Conservation (phyloP, 2,329 filamentous ascomycete species). For the Xylaria hypoxylon region DNA sequence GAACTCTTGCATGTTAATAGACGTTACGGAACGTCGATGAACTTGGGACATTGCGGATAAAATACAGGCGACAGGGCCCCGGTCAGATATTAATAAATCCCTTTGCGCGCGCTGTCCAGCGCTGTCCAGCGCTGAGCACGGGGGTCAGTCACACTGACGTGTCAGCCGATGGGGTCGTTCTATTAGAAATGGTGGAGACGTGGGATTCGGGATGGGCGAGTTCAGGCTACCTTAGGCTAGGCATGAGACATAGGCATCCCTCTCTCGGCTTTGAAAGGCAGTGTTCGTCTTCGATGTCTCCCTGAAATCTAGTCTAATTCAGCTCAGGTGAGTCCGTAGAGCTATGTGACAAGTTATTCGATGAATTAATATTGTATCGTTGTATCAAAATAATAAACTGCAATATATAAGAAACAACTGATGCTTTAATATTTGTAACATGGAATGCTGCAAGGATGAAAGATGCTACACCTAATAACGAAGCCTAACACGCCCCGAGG, state of each 20-base stretch:
- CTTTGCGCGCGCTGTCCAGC: slow-evolving; percentile 10
- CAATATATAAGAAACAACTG: not conserved
- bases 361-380: not conserved
- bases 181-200: slow-evolving; percentile 27
- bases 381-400: not conserved
- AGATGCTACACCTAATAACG: not conserved
- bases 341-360: not conserved
- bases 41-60: slow-evolving; percentile 42
- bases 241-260: slow-evolving; percentile 10
- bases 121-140: slow-evolving; percentile 13
- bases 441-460: not conserved
- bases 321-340: not conserved
- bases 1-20: slow-evolving; percentile 44
- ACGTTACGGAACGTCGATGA: slow-evolving; percentile 43
- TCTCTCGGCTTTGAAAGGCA: not conserved
- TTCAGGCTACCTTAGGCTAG: slow-evolving; percentile 2
- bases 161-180: slow-evolving; percentile 34
- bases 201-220: slow-evolving; percentile 12
- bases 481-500: not conserved
- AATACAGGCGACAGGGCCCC: slow-evolving; percentile 7
- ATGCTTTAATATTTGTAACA: not conserved
- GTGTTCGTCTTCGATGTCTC: not conserved
- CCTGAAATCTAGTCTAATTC: too few relatives aligned
- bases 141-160: slow-evolving; percentile 33
- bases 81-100: slow-evolving; percentile 13